Evolutionary conservation across 164 flowering plant species (phyloP), one percentile per base, ranked within the genome.

Genomic region (Vitis cinerea): DNA sequence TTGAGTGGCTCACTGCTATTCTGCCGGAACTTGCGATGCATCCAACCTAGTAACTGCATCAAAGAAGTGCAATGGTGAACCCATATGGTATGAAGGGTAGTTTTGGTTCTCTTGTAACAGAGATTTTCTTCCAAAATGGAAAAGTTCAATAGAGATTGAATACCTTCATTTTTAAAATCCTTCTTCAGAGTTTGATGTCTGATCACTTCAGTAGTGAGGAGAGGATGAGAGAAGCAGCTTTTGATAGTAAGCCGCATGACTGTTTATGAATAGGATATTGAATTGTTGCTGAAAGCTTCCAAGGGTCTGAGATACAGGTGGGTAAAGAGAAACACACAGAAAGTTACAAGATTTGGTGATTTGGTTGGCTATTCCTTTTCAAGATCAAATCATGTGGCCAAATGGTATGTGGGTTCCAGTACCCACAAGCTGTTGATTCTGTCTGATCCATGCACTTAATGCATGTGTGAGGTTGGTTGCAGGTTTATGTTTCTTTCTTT

Each of bases 11-110:
- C 92, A 29, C 65, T 75, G 70, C 76, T 83, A 79, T 85, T 87
- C 61, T 93, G 97, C 80, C 87, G 78, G 57, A 87, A 85, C 77
- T 91, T 93, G 0, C 92, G 90, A 74, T 91, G 95, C 97, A 91
- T 88, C 97, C 98, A 91, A 72, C 90, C 93, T 15, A 93, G 85
- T 81, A 93, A 81, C 97, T 93, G 88, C 78, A 73, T 67, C 59
- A 71, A 64, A 62, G 31, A 47, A 56, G 8, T 50, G 30, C 12
- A 59, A 53, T 13, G 10, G 51, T 14, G 57, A 54, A 62, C 50
- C 4, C 37, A 51, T 6, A 12, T 27, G 15, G n/a, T 50, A 47
- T 54, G 15, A 23, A 54, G 9, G 3, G 6, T n/a, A 57, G 17
- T 16, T 59, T 52, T 64, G 29, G 48, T 50, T n/a, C 27, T 17